Percentiles rank a stretch among this genome's conserved stretches.
phyloP scores from a whole-genome alignment of 495 filamentous ascomycete genomes.

The Penicillium arizonense region DNA sequence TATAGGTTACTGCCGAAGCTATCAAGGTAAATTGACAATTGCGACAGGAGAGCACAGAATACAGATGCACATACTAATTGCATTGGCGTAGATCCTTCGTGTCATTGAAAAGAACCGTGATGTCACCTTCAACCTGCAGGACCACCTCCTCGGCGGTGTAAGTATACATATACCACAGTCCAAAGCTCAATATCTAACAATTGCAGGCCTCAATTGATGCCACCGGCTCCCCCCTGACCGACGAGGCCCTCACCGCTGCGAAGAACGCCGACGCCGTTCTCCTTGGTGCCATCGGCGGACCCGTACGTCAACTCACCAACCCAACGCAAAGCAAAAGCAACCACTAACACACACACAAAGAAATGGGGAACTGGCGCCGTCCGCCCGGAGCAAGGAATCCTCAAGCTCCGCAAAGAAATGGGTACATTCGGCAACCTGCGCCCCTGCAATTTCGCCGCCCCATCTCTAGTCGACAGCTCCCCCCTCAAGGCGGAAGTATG shows the following conservation, averaged over 20 bases:
- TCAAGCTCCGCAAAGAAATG: constrained; percentile 91
- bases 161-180: constrained; percentile 31
- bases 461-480: constrained; percentile 80
- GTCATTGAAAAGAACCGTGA: constrained; percentile 67
- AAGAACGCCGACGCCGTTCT: constrained; percentile 90
- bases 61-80: constrained; percentile 2
- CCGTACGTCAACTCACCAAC: constrained; percentile 47
- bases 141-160: constrained; percentile 92
- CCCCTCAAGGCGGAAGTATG: constrained; percentile 87
- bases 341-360: constrained; percentile 25
- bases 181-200: constrained; percentile 1
- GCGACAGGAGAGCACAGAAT: not conserved
- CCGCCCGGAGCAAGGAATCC: constrained; percentile 92
- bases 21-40: constrained; percentile 63
- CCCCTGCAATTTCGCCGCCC: constrained; percentile 94
- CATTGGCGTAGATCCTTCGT: constrained; percentile 52
- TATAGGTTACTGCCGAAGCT: constrained; percentile 65
- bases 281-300: constrained; percentile 92
- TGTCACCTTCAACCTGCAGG: constrained; percentile 83
- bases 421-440: constrained; percentile 95
- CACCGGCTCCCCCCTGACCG: constrained; percentile 74
- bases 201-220: constrained; percentile 77
- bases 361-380: constrained; percentile 94
- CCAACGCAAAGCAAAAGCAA: not conserved
- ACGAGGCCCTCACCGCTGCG: constrained; percentile 79